These are phyloP conservation scores for Arthroderma uncinatum DNA, from an alignment of 2,329 filamentous ascomycete genomes.

Conservation along the genomic window DNA sequence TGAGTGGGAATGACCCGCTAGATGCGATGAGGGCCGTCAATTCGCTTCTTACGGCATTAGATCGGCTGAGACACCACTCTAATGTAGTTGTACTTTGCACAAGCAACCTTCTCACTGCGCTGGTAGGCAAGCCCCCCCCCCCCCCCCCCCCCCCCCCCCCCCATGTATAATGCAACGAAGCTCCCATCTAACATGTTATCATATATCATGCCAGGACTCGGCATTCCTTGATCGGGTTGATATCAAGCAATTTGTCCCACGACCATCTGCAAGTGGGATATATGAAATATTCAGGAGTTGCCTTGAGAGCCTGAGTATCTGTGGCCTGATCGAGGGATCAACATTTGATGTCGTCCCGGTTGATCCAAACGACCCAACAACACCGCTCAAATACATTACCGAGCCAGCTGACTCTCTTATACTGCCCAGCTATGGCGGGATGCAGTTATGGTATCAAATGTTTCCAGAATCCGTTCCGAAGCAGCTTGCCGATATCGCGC, in stretches of 20 bases:
- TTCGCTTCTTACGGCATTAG: conserved; percentile 39
- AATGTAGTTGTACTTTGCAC: conserved; percentile 43
- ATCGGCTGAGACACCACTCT: conserved; percentile 31
- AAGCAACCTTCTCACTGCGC: conserved; percentile 37
- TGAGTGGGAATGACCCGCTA: conserved; percentile 32
- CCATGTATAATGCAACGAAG: background rate
- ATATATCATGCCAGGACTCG: conserved; percentile 23
- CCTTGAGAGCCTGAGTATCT: conserved; percentile 35
- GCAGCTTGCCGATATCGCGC: conserved; percentile 22
- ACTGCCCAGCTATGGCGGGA: conserved; percentile 23
- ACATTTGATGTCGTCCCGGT: conserved; percentile 21
- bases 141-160: background rate
- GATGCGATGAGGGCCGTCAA: conserved; percentile 42
- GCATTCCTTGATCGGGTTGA: conserved; percentile 42
- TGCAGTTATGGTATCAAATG: conserved; percentile 22
- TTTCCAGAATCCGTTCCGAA: conserved; percentile 22
- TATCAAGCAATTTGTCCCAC: conserved; percentile 36
- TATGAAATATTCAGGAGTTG: conserved; percentile 42
- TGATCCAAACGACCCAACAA: conserved; percentile 18
- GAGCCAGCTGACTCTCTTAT: conserved; percentile 16
- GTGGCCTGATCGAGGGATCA: conserved; percentile 25
- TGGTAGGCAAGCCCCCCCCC: conserved; percentile 23
- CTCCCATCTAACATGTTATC: background rate
- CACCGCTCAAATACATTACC: conserved; percentile 23
- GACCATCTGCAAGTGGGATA: conserved; percentile 29